phyloP scores from a whole-genome alignment of 2,329 filamentous ascomycete species.

The Stagonosporopsis rhizophila region DNA sequence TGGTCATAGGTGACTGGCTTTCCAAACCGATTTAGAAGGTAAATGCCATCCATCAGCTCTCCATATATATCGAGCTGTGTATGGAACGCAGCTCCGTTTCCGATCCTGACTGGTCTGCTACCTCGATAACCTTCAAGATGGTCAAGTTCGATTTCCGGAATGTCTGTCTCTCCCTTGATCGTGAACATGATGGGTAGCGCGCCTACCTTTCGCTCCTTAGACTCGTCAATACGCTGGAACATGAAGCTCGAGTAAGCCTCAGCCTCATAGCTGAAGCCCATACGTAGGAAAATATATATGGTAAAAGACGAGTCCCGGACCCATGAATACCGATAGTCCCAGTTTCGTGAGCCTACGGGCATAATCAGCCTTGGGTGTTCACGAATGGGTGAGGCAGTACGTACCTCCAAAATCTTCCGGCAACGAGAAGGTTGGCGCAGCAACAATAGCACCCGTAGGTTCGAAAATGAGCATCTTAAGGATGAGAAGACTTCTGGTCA shows the following conservation, averaged over 20 bases:
- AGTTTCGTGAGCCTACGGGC: constrained; percentile 58
- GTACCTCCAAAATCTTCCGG: constrained; percentile 64
- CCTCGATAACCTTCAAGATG: constrained; percentile 77
- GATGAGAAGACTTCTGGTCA: constrained; percentile 74
- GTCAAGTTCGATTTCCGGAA: constrained; percentile 71
- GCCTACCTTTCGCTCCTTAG: constrained; percentile 62
- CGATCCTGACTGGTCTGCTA: constrained; percentile 76
- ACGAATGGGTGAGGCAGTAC: neutral
- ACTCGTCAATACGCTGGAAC: constrained; percentile 71
- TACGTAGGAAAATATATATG: constrained; percentile 75
- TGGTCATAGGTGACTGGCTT: constrained; percentile 77
- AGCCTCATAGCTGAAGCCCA: constrained; percentile 77
- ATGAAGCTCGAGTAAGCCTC: constrained; percentile 83
- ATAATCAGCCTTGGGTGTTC: neutral
- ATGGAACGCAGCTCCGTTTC: constrained; percentile 78
- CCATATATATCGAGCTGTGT: constrained; percentile 82
- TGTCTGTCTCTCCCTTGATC: constrained; percentile 76
- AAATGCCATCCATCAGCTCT: constrained; percentile 78
- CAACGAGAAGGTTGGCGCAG: constrained; percentile 77
- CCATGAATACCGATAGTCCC: constrained; percentile 81
- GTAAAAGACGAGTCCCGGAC: constrained; percentile 79
- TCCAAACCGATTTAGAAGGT: constrained; percentile 80
- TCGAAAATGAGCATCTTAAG: constrained; percentile 80
- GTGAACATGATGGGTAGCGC: constrained; percentile 77
- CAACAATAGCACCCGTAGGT: constrained; percentile 78